A percentile compares a stretch with the other conserved stretches of the same genome.
Conservation (phyloP, 352 stramenopile genomes). For the Globisporangium spiculum region DNA sequence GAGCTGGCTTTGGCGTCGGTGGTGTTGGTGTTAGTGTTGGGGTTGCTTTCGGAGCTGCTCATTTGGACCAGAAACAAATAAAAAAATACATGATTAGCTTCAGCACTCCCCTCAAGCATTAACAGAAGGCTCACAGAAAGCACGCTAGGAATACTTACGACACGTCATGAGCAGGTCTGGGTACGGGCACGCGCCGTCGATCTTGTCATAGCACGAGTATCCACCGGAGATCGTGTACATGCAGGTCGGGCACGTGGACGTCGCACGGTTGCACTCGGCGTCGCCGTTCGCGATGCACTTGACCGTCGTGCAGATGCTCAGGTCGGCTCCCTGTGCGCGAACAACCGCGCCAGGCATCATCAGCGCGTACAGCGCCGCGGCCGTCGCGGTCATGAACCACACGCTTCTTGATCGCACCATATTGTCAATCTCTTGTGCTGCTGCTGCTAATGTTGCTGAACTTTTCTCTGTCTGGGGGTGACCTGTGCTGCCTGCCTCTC, state of each 20-base stretch:
- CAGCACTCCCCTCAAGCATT: background rate
- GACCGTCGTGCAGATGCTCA: slow-evolving; percentile 32
- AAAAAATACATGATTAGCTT: background rate
- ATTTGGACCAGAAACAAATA: slow-evolving; percentile 9
- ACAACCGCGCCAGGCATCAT: slow-evolving; percentile 5
- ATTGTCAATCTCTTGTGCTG: background rate
- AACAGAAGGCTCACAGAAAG: background rate
- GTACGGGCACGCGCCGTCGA: slow-evolving; percentile 39
- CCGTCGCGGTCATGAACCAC: background rate
- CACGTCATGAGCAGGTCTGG: slow-evolving; percentile 31
- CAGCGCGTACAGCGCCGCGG: background rate
- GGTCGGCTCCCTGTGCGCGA: slow-evolving; percentile 15
- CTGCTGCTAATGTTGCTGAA: background rate
- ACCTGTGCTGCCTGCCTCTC: background rate
- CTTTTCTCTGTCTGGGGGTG: background rate
- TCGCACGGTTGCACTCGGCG: slow-evolving; percentile 43
- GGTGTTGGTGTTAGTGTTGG: background rate
- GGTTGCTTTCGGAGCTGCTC: slow-evolving; percentile 4
- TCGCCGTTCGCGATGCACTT: slow-evolving; percentile 61
- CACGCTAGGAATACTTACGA: slow-evolving; percentile 11
- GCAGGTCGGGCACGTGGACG: slow-evolving; percentile 47
- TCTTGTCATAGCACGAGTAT: slow-evolving; percentile 68
- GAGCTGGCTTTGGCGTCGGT: background rate
- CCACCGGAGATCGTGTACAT: slow-evolving; percentile 63
- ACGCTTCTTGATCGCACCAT: background rate